Conservation (phyloP, 257 asterid genomes). For the Nicotiana tomentosiformis region DNA sequence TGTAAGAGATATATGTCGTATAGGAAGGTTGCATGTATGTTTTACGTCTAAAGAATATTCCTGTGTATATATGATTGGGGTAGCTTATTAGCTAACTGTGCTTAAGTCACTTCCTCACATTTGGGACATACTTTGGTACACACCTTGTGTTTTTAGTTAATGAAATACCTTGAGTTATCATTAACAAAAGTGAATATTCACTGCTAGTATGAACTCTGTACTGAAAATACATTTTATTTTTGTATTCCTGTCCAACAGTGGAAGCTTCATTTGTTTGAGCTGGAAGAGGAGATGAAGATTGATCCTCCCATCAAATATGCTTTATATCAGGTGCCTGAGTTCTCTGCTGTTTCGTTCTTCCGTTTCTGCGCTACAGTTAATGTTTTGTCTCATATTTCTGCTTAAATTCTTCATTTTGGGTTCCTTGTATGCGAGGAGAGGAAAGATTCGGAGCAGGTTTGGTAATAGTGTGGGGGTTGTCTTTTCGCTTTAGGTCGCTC, state of each 20-base stretch:
- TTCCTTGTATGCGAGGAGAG: neutral
- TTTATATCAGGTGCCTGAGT: constrained; percentile 18
- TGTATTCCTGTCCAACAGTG: constrained; percentile 10
- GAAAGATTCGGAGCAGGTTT: neutral
- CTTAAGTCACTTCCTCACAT: neutral
- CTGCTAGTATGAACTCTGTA: neutral
- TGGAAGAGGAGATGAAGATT: constrained; percentile 23
- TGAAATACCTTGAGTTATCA: neutral
- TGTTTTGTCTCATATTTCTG: neutral
- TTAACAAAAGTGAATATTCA: no score
- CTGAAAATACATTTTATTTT: neutral
- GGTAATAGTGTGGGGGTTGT: neutral
- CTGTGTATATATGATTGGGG: neutral
- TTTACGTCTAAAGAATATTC: neutral
- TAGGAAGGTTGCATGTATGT: neutral
- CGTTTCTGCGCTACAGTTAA: neutral
- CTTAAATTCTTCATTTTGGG: neutral
- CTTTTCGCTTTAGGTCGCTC: neutral
- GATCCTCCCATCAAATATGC: constrained; percentile 22
- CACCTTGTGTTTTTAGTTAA: neutral
- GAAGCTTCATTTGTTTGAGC: constrained; percentile 33
- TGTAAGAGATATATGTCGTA: neutral
- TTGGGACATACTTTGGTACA: neutral
- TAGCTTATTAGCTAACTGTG: neutral
- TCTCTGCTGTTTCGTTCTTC: neutral